phyloP scores from a whole-genome alignment of 2,329 filamentous ascomycete genomes.

The Exophiala phaeomuriformis region DNA sequence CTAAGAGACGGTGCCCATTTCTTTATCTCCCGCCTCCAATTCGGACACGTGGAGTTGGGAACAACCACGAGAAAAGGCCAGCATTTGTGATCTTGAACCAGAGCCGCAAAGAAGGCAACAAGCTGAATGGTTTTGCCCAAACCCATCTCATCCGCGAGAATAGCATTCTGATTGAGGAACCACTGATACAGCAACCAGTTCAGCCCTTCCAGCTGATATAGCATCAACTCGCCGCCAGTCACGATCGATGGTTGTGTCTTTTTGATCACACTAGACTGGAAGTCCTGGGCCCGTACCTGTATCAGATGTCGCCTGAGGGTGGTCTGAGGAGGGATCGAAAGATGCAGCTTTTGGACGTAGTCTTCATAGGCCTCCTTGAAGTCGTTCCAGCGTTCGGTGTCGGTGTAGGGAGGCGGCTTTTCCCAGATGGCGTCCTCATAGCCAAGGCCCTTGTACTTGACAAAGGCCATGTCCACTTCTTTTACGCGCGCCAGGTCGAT shows the following conservation, averaged over 20 bases:
- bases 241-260: conserved; percentile 66
- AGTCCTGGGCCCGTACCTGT: conserved; percentile 58
- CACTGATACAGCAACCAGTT: conserved; percentile 96
- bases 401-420: conserved; percentile 58
- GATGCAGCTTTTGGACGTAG: conserved; percentile 71
- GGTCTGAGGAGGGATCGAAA: conserved; percentile 49
- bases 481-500: conserved; percentile 64
- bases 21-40: conserved; percentile 95
- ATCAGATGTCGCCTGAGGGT: conserved; percentile 61
- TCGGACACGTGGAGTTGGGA: conserved; percentile 91
- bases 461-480: conserved; percentile 64
- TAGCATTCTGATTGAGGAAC: conserved; percentile 72
- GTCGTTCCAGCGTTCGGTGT: conserved; percentile 65
- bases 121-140: conserved; percentile 95
- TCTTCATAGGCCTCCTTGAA: conserved; percentile 80
- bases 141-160: conserved; percentile 96
- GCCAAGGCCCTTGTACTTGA: conserved; percentile 86
- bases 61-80: conserved; percentile 92
- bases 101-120: conserved; percentile 68
- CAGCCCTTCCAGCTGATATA: conserved; percentile 83
- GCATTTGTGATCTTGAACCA: conserved; percentile 63
- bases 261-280: conserved; percentile 59
- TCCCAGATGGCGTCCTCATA: conserved; percentile 95
- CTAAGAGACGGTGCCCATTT: conserved; percentile 80
- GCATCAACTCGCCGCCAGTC: conserved; percentile 75